These are phyloP conservation scores for Thelonectria olida DNA, from an alignment of 2,329 filamentous ascomycete genomes.

Conservation along the genomic window DNA sequence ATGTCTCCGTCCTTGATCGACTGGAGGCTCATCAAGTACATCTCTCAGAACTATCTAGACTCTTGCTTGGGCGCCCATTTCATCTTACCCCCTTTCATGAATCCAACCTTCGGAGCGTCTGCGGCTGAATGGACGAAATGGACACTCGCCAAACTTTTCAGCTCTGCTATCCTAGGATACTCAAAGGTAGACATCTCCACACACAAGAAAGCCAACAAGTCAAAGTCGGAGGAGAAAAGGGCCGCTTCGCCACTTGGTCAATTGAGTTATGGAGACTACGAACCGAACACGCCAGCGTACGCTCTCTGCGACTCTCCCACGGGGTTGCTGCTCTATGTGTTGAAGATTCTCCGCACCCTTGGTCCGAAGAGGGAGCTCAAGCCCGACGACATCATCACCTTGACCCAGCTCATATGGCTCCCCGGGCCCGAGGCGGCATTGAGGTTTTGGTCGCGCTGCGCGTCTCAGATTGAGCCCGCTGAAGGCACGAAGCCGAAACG, in stretches of 20 bases:
- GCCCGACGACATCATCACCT: constrained; percentile 64
- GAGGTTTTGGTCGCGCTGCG: constrained; percentile 62
- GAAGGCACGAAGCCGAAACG: constrained; percentile 31
- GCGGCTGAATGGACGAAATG: constrained; percentile 64
- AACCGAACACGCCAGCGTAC: constrained; percentile 66
- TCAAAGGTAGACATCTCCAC: constrained; percentile 59
- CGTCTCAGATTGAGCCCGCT: constrained; percentile 44
- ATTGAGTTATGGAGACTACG: constrained; percentile 45
- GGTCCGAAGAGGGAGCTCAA: constrained; percentile 54
- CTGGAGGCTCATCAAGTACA: constrained; percentile 56
- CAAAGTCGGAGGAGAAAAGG: constrained; percentile 20
- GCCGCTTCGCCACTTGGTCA: constrained; percentile 39
- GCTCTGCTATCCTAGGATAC: constrained; percentile 65
- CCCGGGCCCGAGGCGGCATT: constrained; percentile 70
- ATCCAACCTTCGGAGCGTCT: constrained; percentile 56
- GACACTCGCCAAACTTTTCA: constrained; percentile 60
- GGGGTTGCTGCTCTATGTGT: constrained; percentile 64
- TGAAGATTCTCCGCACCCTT: constrained; percentile 56
- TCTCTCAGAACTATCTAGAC: constrained; percentile 57
- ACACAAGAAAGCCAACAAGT: constrained; percentile 40
- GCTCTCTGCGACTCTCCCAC: constrained; percentile 70
- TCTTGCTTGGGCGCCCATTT: constrained; percentile 70
- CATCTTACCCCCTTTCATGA: constrained; percentile 63
- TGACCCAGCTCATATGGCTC: constrained; percentile 71
- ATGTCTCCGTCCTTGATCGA: constrained; percentile 60